phyloP scores from a whole-genome alignment of 345 rosid species.

The Euphorbia peplus region DNA sequence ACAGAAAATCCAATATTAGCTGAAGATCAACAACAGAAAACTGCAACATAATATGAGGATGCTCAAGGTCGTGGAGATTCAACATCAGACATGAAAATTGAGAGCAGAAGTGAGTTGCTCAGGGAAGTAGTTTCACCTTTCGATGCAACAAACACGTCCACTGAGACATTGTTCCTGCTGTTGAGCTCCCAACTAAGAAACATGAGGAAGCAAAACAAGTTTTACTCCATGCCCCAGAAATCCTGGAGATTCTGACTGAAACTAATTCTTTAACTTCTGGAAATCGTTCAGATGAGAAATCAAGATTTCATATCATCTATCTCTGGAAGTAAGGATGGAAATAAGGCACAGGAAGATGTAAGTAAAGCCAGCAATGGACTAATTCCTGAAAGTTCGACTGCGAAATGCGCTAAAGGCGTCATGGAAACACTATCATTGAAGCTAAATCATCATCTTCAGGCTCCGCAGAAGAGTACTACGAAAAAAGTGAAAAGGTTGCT shows the following conservation, averaged over 20 bases:
- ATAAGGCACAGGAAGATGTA: slow-evolving; percentile 24
- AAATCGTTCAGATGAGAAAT: slow-evolving; percentile 11
- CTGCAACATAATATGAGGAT: not conserved
- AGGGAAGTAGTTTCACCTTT: slow-evolving; percentile 15
- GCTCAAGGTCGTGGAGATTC: slow-evolving; percentile 14
- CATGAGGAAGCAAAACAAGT: slow-evolving; percentile 12
- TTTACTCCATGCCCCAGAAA: not conserved
- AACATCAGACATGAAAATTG: slow-evolving; percentile 18
- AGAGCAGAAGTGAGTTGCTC: slow-evolving; percentile 14
- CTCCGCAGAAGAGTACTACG: slow-evolving; percentile 1
- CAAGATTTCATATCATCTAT: slow-evolving; percentile 11
- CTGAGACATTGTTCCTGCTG: slow-evolving; percentile 4
- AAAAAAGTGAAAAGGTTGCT: slow-evolving; percentile 15
- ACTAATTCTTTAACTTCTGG: slow-evolving; percentile 1
- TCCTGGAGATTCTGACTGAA: slow-evolving; percentile 4
- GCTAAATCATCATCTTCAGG: not conserved
- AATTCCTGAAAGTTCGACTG: slow-evolving; percentile 22
- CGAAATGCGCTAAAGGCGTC: not conserved
- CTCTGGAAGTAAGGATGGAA: slow-evolving; percentile 12
- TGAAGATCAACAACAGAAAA: slow-evolving; percentile 18
- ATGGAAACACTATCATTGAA: slow-evolving; percentile 3
- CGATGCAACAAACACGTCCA: slow-evolving; percentile 6
- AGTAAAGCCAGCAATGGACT: slow-evolving; percentile 26
- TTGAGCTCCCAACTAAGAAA: slow-evolving; percentile 2
- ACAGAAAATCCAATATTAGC: not conserved